A percentile compares a stretch with the other conserved stretches of the same genome.
Evolutionary conservation across 305 asterid genomes (phyloP).

Genomic region (Fraxinus albicans): DNA sequence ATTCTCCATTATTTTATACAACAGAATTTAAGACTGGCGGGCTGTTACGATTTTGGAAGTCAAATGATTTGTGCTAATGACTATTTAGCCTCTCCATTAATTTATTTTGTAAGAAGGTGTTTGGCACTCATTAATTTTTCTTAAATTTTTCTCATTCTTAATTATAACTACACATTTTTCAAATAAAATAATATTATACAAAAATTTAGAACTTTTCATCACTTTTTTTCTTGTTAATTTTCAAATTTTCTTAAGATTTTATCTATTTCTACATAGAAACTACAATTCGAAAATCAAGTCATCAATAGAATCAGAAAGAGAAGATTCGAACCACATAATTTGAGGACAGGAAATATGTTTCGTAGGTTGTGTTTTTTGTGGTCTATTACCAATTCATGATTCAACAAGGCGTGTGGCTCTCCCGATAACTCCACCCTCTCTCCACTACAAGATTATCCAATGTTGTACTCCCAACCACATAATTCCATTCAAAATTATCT

Average conservation of each 20-base stretch:
- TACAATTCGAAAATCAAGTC: neutral
- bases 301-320: neutral
- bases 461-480: slow-evolving; percentile 28
- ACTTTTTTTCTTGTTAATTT: too few species aligned
- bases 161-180: too few species aligned
- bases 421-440: slow-evolving; percentile 10
- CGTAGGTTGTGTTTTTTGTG: slow-evolving; percentile 25
- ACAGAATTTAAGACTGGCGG: neutral
- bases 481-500: slow-evolving; percentile 8
- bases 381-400: slow-evolving; percentile 1
- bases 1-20: too few species aligned
- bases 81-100: neutral
- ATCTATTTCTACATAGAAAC: neutral
- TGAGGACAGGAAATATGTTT: slow-evolving; percentile 25
- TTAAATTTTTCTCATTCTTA: too few species aligned
- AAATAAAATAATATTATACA: too few species aligned
- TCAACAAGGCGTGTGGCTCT: slow-evolving; percentile 53
- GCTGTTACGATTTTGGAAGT: neutral
- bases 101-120: too few species aligned
- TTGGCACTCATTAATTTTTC: too few species aligned
- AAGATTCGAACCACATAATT: neutral
- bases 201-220: too few species aligned
- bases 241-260: too few species aligned
- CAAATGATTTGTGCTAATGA: neutral
- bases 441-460: slow-evolving; percentile 28